Evolutionary conservation across 768 basidiomycete species (phyloP), one percentile per base, ranked within the genome.

Genomic region (Tephrocybe sp.): DNA sequence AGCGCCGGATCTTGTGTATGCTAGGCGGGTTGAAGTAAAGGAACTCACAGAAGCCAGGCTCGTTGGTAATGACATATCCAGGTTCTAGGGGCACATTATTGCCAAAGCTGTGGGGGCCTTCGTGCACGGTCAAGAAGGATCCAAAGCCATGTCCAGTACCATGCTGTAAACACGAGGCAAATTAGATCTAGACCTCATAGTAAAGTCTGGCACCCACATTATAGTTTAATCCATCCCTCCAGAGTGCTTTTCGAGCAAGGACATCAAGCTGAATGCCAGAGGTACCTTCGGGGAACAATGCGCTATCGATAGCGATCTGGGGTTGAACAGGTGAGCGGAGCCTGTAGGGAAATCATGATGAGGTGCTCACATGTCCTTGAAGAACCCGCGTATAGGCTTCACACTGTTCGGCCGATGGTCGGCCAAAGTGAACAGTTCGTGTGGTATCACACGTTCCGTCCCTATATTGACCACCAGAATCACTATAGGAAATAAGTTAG

Each of bases 301-400:
- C 87, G 54, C 76, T 80, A 67, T 94, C 92, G 59, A 97, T 90
- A 21, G 91, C 91, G 56, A 98, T 95, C 84, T 92, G 58, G 33
- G 12, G 36, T 36, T 5, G 23, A 4, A 12, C 19, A 16, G 47
- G 22, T 54, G n/a, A 39, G 55, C 48, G 50, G 48, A 65, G 58
- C 41, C 55, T 50, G 48, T 47, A 61, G 54, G 6, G 18, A 25
- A 39, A 25, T 36, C 45, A 50, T 47, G 56, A 45, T 58, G 52
- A 31, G 57, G 51, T 50, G 78, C 89, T 60, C 73, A 92, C 91
- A 71, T 99, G 97, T 7, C 94, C 95, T 69, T 99, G 97, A 49
- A 99, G 65, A 36, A 98, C 97, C 39, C 93, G 78, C 24, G 97
- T 99, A 68, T 84, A 99, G 1, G 95, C 93, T 56, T 94, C 88